A percentile compares a stretch with the other conserved stretches of the same genome.
phyloP scores from a whole-genome alignment of 2,329 filamentous ascomycete genomes.

The Alternaria dauci region DNA sequence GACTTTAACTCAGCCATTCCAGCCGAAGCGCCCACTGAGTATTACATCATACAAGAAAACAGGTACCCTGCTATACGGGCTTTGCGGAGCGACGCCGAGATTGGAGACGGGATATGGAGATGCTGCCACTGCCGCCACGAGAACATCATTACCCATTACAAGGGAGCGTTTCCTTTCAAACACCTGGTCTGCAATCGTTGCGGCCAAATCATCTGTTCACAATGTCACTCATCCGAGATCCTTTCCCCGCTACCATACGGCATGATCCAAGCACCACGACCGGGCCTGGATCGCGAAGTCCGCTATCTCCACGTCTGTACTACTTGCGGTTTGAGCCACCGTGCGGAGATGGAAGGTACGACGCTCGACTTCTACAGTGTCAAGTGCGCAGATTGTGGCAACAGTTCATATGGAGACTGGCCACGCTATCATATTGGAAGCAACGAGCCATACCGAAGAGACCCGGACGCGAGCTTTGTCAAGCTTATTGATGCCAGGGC shows the following conservation, averaged over 20 bases:
- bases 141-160: slow-evolving; percentile 25
- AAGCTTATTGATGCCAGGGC: slow-evolving; percentile 19
- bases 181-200: slow-evolving; percentile 19
- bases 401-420: slow-evolving; percentile 25
- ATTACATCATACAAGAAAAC: slow-evolving; percentile 20
- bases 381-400: slow-evolving; percentile 18
- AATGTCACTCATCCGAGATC: slow-evolving; percentile 21
- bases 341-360: slow-evolving; percentile 20
- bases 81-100: slow-evolving; percentile 22
- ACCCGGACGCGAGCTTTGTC: slow-evolving; percentile 21
- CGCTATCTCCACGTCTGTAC: slow-evolving; percentile 26
- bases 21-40: slow-evolving; percentile 19
- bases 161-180: slow-evolving; percentile 24
- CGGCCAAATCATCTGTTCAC: slow-evolving; percentile 9
- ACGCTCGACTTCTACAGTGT: slow-evolving; percentile 23
- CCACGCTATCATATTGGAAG: slow-evolving; percentile 21
- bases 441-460: slow-evolving; percentile 24
- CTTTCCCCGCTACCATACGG: slow-evolving; percentile 21
- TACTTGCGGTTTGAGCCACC: slow-evolving; percentile 23
- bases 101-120: slow-evolving; percentile 26
- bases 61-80: slow-evolving; percentile 21
- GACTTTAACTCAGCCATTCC: slow-evolving; percentile 10
- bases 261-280: slow-evolving; percentile 16
- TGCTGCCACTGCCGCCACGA: slow-evolving; percentile 25
- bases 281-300: slow-evolving; percentile 4